Base-by-base conservation (phyloP, 2,329 filamentous ascomycete species). In the Ceratocystis diversiconidia region DNA sequence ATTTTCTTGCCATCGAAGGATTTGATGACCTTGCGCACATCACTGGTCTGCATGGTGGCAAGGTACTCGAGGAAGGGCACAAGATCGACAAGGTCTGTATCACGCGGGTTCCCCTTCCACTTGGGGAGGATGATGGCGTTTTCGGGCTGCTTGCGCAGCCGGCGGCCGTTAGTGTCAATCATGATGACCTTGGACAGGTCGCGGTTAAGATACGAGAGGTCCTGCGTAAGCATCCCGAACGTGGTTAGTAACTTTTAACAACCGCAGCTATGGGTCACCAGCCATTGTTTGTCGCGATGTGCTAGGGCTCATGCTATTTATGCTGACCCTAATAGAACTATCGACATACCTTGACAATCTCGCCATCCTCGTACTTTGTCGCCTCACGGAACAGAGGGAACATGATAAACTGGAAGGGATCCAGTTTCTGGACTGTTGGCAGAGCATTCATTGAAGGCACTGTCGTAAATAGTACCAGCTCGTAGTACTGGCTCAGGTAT, bases 51-150 rank as follows among this genome's bases (percentile, higher is more conserved):
- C 89, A 97, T 96, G 22, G 91, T 94, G 70, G 91, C 90, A 69
- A 99, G 85, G 76, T 96, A 97, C 78, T 99, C 94, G 69, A 99
- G 85, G 84, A 99, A 96, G 12, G 94, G 94, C 67, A 99, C 95
- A 61, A 96, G 79, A 3, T 86, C 83, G 25, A 99, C 88, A 10
- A 99, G 86, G 60, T 90, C 89, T 73, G 86, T 90, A 75, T 99
- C 92, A 71, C 86, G 84, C 60, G 85, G 76, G 70, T 95, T 83
- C 43, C 94, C 94, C 65, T 82, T 88, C 94, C 94, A 99, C 71
- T 92, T 91, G 36, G 90, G 85, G 36, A 99, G 79, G 60, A 97
- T 79, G 70, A 99, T 94, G 70, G 94, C 90, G 75, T 99, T 99
- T 72, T 96, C 90, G n/a, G 94, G 94, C 73, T 99, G 94, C 69